Evolutionary conservation across 257 asterid species (phyloP).

Genomic region (Gardenia jasminoides): DNA sequence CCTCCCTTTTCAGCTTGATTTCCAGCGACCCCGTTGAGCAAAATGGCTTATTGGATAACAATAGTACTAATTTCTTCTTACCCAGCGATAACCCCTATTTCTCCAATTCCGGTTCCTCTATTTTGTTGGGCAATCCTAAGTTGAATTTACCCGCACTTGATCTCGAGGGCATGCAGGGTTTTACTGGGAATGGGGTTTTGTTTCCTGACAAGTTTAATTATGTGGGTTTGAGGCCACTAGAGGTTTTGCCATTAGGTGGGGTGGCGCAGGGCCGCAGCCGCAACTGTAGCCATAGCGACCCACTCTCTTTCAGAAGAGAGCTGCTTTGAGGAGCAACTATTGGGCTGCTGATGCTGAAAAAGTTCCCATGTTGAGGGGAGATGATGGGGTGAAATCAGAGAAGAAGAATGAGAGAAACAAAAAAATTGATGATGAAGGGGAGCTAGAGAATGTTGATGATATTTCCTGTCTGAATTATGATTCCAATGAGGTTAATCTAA

Average conservation of each 20-base stretch:
- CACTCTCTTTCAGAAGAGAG: constrained; percentile 82
- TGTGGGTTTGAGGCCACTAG: background rate
- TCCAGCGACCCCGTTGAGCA: background rate
- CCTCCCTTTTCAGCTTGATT: background rate
- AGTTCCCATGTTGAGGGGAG: background rate
- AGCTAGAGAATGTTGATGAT: constrained; percentile 26
- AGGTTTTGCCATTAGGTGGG: background rate
- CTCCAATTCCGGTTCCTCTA: background rate
- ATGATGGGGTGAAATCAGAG: constrained; percentile 25
- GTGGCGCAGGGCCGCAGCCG: constrained; percentile 15
- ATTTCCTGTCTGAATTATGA: constrained; percentile 62
- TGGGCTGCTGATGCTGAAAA: background rate
- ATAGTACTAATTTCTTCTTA: background rate
- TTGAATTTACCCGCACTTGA: constrained; percentile 12
- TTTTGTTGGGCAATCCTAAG: constrained; percentile 22
- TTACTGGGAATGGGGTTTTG: constrained; percentile 29
- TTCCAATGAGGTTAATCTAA: constrained; percentile 48
- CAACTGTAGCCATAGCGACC: constrained; percentile 46
- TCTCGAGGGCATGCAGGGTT: constrained; percentile 19
- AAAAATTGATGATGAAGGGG: constrained; percentile 23
- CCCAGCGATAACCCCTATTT: background rate
- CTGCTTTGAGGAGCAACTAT: constrained; percentile 36
- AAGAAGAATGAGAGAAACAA: background rate
- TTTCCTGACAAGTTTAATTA: constrained; percentile 49
- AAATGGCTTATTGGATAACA: background rate